phyloP scores from a whole-genome alignment of 1,139 yeast genomes.

The Taphrina communis region DNA sequence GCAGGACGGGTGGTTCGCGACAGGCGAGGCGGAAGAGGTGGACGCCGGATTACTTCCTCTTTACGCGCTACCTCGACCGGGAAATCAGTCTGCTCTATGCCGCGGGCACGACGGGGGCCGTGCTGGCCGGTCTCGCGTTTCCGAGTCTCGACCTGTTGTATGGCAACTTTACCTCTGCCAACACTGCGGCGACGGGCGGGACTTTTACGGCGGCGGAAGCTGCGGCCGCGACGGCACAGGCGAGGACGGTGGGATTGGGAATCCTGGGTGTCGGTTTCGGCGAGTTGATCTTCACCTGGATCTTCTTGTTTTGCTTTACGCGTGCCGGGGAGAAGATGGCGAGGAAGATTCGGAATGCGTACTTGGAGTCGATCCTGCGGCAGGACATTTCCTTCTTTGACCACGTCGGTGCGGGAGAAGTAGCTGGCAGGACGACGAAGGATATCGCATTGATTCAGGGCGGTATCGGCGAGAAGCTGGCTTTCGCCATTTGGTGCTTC shows the following conservation, averaged over 20 bases:
- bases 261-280: slow-evolving; percentile 47
- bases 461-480: slow-evolving; percentile 58
- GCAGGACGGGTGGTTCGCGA: not conserved
- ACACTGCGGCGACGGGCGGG: slow-evolving; percentile 18
- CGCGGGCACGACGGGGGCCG: slow-evolving; percentile 26
- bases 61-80: slow-evolving; percentile 34
- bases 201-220: slow-evolving; percentile 21
- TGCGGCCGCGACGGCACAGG: slow-evolving; percentile 21
- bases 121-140: slow-evolving; percentile 40
- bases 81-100: slow-evolving; percentile 26
- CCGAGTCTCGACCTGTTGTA: slow-evolving; percentile 36
- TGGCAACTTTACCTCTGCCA: slow-evolving; percentile 34
- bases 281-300: slow-evolving; percentile 46
- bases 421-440: slow-evolving; percentile 56
- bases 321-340: slow-evolving; percentile 56
- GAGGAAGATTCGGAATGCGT: slow-evolving; percentile 54
- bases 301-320: slow-evolving; percentile 48
- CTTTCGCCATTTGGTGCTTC: slow-evolving; percentile 53
- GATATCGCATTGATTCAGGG: slow-evolving; percentile 56
- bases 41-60: slow-evolving; percentile 35
- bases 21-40: not conserved
- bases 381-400: slow-evolving; percentile 58
- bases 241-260: slow-evolving; percentile 31
- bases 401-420: slow-evolving; percentile 57
- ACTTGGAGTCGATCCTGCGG: slow-evolving; percentile 53